A percentile compares a stretch with the other conserved stretches of the same genome.
Evolutionary conservation across 768 basidiomycete genomes (phyloP).

Genomic region (Lactarius vividus): DNA sequence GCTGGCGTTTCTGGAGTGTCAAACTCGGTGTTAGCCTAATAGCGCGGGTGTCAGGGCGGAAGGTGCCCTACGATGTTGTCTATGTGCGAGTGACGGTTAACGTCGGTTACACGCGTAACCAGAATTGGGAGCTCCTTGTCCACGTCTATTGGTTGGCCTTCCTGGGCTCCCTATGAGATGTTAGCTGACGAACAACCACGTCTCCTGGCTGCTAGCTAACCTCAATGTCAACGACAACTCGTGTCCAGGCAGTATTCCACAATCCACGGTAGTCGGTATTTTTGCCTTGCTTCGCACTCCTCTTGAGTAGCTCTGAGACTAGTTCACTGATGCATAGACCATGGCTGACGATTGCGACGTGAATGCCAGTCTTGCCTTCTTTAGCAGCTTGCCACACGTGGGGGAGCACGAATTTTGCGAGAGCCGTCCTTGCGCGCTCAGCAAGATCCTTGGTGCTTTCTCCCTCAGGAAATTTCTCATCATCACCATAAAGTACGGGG

Average conservation of each 20-base stretch:
- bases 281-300: constrained; percentile 38
- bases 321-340: constrained; percentile 61
- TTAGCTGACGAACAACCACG: constrained; percentile 6
- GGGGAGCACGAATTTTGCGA: constrained; percentile 54
- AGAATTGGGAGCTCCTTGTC: constrained; percentile 37
- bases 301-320: constrained; percentile 48
- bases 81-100: constrained; percentile 58
- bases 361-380: constrained; percentile 41
- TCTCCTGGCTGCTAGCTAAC: constrained; percentile 40
- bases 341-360: constrained; percentile 72
- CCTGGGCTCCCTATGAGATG: constrained; percentile 32
- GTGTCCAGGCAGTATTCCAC: constrained; percentile 69
- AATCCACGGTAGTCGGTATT: constrained; percentile 48
- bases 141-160: constrained; percentile 29
- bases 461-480: constrained; percentile 63
- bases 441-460: constrained; percentile 67
- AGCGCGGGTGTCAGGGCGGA: neutral
- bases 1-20: constrained; percentile 54
- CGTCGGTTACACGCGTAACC: constrained; percentile 46
- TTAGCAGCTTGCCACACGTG: constrained; percentile 47
- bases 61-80: constrained; percentile 49
- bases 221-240: constrained; percentile 48
- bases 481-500: constrained; percentile 45
- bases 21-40: neutral
- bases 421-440: constrained; percentile 48